Evolutionary conservation across 129 eudicot species (phyloP).

Genomic region (Erigeron canadensis): DNA sequence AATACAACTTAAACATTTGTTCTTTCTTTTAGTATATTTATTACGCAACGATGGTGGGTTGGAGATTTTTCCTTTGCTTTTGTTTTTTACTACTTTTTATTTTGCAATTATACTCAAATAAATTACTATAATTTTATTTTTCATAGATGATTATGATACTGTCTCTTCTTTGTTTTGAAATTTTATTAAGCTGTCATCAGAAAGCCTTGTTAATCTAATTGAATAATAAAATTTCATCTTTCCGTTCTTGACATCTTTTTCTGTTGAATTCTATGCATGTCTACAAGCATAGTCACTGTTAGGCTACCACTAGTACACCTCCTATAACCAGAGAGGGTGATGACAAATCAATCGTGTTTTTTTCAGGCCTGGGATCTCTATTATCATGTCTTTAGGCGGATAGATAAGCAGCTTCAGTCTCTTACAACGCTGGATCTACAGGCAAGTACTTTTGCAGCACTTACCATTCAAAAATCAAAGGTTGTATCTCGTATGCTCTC

Average conservation of each 20-base stretch:
- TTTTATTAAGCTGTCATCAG: neutral
- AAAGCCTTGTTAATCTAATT: neutral
- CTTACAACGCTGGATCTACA: conserved; percentile 87
- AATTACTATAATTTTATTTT: neutral
- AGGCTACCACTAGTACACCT: neutral
- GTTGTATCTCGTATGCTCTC: conserved; percentile 1
- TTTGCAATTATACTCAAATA: neutral
- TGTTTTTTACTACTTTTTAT: neutral
- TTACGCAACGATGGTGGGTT: neutral
- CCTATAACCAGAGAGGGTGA: conserved; percentile 6
- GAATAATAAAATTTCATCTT: neutral
- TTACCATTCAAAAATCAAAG: too few species aligned
- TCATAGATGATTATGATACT: too few species aligned
- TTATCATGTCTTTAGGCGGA: conserved; percentile 90
- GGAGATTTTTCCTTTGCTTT: neutral
- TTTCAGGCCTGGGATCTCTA: conserved; percentile 98
- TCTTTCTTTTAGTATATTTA: neutral
- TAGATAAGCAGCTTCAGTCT: conserved; percentile 86
- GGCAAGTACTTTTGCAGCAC: conserved; percentile 48
- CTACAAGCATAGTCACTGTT: neutral
- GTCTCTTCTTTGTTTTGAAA: too few species aligned
- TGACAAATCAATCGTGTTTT: conserved; percentile 21
- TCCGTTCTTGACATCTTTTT: neutral
- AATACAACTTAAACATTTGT: neutral
- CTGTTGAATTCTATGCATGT: neutral